Evolutionary conservation across 1,139 yeast genomes (phyloP).

Genomic region (Scheffersomyces parashehatae): DNA sequence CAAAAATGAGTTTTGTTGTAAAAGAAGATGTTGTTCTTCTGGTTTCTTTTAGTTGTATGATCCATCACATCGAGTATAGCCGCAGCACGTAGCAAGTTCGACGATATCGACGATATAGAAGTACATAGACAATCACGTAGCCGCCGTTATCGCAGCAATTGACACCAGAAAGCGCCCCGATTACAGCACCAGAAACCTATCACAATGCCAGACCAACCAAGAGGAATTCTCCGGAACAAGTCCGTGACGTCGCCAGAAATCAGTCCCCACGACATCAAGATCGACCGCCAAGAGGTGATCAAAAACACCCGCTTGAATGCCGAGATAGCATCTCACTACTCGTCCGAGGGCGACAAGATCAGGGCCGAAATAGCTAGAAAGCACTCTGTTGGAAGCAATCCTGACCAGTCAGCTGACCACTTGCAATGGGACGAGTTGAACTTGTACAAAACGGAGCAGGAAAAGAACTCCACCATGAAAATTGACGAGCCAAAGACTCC

Average conservation of each 20-base stretch:
- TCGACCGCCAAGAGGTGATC: conserved; percentile 49
- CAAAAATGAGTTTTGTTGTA: no score
- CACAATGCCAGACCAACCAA: conserved; percentile 23
- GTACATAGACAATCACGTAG: no score
- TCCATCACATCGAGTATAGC: no score
- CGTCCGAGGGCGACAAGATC: conserved; percentile 37
- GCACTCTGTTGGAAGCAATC: neutral
- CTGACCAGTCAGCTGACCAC: conserved; percentile 23
- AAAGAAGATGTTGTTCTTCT: no score
- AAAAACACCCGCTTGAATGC: conserved; percentile 45
- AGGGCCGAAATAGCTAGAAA: conserved; percentile 38
- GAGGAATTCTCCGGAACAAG: conserved; percentile 47
- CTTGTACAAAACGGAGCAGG: conserved; percentile 65
- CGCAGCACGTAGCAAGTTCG: no score
- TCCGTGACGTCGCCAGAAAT: conserved; percentile 13
- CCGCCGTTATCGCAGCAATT: no score
- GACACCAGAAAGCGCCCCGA: no score
- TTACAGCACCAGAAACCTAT: no score
- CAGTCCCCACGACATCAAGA: conserved; percentile 16
- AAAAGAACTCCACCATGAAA: conserved; percentile 72
- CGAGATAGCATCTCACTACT: conserved; percentile 29
- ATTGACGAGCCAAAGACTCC: conserved; percentile 98
- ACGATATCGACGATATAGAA: no score
- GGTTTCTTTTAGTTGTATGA: no score
- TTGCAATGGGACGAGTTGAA: conserved; percentile 77